Evolutionary conservation across 2,329 filamentous ascomycete species (phyloP), one percentile per base, ranked within the genome.

Genomic region (Plectosphaerella sp.): DNA sequence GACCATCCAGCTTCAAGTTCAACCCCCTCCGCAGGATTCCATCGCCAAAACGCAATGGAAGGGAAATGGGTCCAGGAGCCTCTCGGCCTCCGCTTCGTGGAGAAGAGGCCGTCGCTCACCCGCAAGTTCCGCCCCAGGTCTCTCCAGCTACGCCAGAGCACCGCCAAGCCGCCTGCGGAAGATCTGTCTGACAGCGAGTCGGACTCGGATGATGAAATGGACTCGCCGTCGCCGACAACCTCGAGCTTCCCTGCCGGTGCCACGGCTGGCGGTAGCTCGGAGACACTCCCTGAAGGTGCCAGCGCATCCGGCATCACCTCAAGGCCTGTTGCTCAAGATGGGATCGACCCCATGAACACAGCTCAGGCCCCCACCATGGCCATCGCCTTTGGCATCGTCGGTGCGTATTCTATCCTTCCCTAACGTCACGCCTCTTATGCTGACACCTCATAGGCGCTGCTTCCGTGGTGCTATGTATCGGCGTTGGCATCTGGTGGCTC

Each of bases 381-480:
- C 14, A 57, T 57, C 12, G 55, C 53, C 5, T 57, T 57, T 22
- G 55, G 55, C 7, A 51, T 53, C 0, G 55, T 57, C 36, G 53
- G 55, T 57, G 47, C 15, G 53, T 53, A 24, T 4, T 3, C 2
- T 11, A 1, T 9, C 7, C 4, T 1, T 12, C 39, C 14, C 1
- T 5, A 14, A 37, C n/a, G 6, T n/a, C 3, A n/a, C 12, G 3
- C 6, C 7, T 16, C 16, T 15, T 5, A 1, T 15, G 12, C 37
- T 52, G 15, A 54, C 45, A 18, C 15, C n/a, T 8, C 4, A 0
- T 11, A 57, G 55, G 53, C 22, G 50, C 55, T 4, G 55, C 55
- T 5, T 53, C 53, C 0, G 3, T 55, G 1, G 47, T 49, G 33
- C 55, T 57, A 28, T 48, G 46, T 18, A 48, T 55, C 18, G 55